Percentiles rank a stretch among this genome's conserved stretches.
phyloP scores from a whole-genome alignment of 1,139 yeast species.

The Hyphopichia khmerensis region DNA sequence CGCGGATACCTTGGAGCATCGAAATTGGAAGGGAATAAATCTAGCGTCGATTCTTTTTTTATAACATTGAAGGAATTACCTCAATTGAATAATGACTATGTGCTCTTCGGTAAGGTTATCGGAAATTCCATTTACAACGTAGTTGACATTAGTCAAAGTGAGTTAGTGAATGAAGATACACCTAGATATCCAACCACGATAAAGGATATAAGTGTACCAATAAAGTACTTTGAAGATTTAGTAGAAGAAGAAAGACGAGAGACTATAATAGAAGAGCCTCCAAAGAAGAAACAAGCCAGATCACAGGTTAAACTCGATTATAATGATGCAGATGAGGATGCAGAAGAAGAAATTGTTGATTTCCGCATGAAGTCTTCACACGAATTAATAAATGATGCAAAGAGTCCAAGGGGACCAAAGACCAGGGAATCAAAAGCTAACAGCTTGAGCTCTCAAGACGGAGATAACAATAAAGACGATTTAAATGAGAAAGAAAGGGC shows the following conservation, averaged over 20 bases:
- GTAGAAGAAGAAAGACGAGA: slow-evolving; percentile 8
- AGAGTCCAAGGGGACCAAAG: not conserved
- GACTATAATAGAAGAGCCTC: slow-evolving; percentile 13
- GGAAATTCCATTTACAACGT: slow-evolving; percentile 61
- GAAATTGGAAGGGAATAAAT: slow-evolving; percentile 21
- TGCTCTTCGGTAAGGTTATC: slow-evolving; percentile 61
- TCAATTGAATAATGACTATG: slow-evolving; percentile 45
- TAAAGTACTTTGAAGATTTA: slow-evolving; percentile 53
- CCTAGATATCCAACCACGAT: slow-evolving; percentile 57
- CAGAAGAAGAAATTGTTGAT: slow-evolving; percentile 26
- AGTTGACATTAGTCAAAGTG: slow-evolving; percentile 51
- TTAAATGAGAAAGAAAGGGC: no score
- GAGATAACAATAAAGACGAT: not conserved
- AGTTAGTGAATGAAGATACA: slow-evolving; percentile 37
- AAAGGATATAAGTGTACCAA: slow-evolving; percentile 36
- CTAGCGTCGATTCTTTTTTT: slow-evolving; percentile 49
- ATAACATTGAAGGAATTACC: slow-evolving; percentile 51
- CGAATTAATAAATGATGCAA: slow-evolving; percentile 32
- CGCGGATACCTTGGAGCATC: slow-evolving; percentile 61
- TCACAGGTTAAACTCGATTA: slow-evolving; percentile 18
- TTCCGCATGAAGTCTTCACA: slow-evolving; percentile 54
- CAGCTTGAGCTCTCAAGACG: not conserved
- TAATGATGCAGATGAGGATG: slow-evolving; percentile 28
- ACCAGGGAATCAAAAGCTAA: no score
- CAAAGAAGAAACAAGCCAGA: slow-evolving; percentile 19